phyloP scores from a whole-genome alignment of 805 yeast genomes.

The Lipomyces spencermartinsiae region DNA sequence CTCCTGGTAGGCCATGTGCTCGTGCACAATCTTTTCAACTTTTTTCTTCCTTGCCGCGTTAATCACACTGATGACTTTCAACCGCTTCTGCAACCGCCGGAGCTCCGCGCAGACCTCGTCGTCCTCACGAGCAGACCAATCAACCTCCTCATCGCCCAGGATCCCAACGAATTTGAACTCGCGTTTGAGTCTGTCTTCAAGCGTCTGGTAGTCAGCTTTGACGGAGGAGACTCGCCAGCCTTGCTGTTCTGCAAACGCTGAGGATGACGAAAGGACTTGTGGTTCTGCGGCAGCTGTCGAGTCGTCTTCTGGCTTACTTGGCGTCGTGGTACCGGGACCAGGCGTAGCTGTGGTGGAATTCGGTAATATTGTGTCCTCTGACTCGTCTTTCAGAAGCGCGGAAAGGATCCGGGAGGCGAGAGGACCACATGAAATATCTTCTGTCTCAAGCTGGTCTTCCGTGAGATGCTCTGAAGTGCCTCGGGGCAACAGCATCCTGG shows the following conservation, averaged over 20 bases:
- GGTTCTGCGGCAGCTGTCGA: slow-evolving; percentile 12
- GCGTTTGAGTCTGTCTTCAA: slow-evolving; percentile 86
- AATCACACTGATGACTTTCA: slow-evolving; percentile 63
- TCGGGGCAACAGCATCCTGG: slow-evolving; percentile 53
- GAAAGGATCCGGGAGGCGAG: slow-evolving; percentile 80
- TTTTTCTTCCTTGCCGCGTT: slow-evolving; percentile 72
- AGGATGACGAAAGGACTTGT: slow-evolving; percentile 36
- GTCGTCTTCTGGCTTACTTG: slow-evolving; percentile 13
- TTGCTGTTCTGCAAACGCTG: slow-evolving; percentile 41
- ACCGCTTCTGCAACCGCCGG: slow-evolving; percentile 70
- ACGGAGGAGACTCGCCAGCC: slow-evolving; percentile 56
- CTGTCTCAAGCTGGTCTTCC: slow-evolving; percentile 72
- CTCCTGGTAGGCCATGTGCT: slow-evolving; percentile 94
- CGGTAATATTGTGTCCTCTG: slow-evolving; percentile 30
- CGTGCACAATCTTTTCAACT: slow-evolving; percentile 76
- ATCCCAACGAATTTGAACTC: slow-evolving; percentile 92
- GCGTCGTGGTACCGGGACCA: slow-evolving; percentile 1
- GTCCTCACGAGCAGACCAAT: slow-evolving; percentile 70
- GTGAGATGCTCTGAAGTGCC: slow-evolving; percentile 62
- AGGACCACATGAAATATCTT: slow-evolving; percentile 88
- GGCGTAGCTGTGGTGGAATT: slow-evolving; percentile 10
- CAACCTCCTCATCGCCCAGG: slow-evolving; percentile 65
- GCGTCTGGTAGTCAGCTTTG: slow-evolving; percentile 71
- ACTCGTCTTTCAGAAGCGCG: slow-evolving; percentile 58
- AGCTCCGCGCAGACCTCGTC: slow-evolving; percentile 91